Percentiles rank a stretch among this genome's conserved stretches.
These are phyloP conservation scores for Malbranchea zuffiana DNA, from an alignment of 2,329 filamentous ascomycete genomes.

Conservation along the genomic window DNA sequence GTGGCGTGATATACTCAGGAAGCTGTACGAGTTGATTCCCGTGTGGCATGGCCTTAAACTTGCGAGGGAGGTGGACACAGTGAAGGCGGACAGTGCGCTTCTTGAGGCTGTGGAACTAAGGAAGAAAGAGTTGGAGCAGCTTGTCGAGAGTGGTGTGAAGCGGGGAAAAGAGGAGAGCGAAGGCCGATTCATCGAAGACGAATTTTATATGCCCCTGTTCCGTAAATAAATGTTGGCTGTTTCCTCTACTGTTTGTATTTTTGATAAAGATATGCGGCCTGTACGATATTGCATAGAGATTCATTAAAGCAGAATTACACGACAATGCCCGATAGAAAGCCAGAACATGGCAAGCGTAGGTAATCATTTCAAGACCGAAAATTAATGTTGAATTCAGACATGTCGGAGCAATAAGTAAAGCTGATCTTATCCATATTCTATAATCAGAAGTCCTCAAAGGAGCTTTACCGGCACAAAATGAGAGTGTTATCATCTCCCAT, in stretches of 20 bases:
- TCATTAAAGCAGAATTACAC: too few species aligned
- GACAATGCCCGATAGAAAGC: too few species aligned
- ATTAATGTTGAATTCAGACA: too few species aligned
- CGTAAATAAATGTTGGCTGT: slow-evolving; percentile 6
- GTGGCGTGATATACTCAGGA: slow-evolving; percentile 18
- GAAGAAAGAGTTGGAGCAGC: slow-evolving; percentile 40
- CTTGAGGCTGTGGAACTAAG: slow-evolving; percentile 18
- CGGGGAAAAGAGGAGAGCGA: slow-evolving; percentile 5
- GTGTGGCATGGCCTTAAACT: slow-evolving; percentile 34
- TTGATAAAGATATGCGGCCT: too few species aligned
- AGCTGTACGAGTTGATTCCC: slow-evolving; percentile 26
- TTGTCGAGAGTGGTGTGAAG: slow-evolving; percentile 37
- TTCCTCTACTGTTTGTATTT: too few species aligned
- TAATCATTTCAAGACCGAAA: too few species aligned
- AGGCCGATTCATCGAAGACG: neutral
- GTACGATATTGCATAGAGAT: too few species aligned
- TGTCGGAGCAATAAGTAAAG: too few species aligned
- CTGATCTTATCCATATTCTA: too few species aligned
- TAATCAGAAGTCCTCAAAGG: neutral
- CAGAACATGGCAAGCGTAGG: too few species aligned
- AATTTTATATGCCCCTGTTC: slow-evolving; percentile 8
- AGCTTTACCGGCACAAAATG: slow-evolving; percentile 33
- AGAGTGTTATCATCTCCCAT: slow-evolving; percentile 65
- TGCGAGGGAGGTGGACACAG: slow-evolving; percentile 26
- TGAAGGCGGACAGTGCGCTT: slow-evolving; percentile 21